Evolutionary conservation across 768 basidiomycete genomes (phyloP).

Genomic region (Suillus bovinus): DNA sequence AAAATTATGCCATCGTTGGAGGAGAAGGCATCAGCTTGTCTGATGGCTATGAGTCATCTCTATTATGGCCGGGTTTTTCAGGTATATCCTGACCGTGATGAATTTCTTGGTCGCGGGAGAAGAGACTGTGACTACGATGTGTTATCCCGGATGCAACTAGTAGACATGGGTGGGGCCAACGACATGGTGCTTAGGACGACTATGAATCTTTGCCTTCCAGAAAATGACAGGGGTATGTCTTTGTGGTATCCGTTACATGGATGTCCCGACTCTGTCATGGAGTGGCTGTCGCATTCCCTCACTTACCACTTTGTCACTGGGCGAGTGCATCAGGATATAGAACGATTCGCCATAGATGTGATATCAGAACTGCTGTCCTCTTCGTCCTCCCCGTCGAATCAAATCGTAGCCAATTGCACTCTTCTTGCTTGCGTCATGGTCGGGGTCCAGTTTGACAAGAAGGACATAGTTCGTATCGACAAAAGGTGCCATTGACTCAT

Average conservation of each 20-base stretch:
- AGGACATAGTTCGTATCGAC: too few relatives aligned
- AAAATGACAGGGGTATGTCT: too few relatives aligned
- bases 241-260: fast-evolving
- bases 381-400: neutral
- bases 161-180: neutral
- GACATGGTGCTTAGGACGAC: neutral
- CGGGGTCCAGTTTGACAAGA: too few relatives aligned
- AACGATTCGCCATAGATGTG: neutral
- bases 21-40: neutral
- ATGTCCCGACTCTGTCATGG: neutral
- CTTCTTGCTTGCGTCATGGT: too few relatives aligned
- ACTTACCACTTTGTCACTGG: neutral
- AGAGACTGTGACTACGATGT: neutral
- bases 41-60: neutral
- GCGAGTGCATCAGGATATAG: neutral
- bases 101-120: neutral
- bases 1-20: neutral
- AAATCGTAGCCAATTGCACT: neutral
- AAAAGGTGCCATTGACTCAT: neutral
- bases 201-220: neutral
- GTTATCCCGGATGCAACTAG: fast-evolving
- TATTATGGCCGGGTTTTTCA: neutral
- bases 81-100: neutral
- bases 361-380: neutral
- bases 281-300: neutral